These are phyloP conservation scores for Aspergillus saccharolyticus DNA, from an alignment of 495 filamentous ascomycete genomes.

Conservation along the genomic window DNA sequence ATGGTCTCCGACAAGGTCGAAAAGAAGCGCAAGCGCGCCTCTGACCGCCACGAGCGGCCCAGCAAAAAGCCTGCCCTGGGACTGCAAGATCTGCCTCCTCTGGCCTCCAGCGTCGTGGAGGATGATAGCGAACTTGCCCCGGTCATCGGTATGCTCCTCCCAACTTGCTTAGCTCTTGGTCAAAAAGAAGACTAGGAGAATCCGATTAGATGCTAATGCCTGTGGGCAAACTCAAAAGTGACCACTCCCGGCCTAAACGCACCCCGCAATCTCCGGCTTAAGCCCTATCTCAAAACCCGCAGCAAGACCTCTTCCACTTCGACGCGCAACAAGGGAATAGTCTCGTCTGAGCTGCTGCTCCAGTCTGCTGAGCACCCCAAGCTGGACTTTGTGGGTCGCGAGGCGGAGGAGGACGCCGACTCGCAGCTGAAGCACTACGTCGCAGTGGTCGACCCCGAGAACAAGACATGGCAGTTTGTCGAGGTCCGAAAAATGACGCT, in stretches of 20 bases:
- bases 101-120: conserved; percentile 54
- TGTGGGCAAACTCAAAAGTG: conserved; percentile 38
- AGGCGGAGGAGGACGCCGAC: conserved; percentile 62
- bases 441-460: conserved; percentile 74
- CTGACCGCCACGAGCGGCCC: conserved; percentile 48
- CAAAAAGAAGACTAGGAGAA: too few relatives aligned
- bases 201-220: conserved; percentile 2
- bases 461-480: conserved; percentile 65
- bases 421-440: conserved; percentile 77
- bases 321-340: conserved; percentile 39
- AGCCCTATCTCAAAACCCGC: conserved; percentile 57
- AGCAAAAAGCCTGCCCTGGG: conserved; percentile 62
- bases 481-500: conserved; percentile 73
- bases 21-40: conserved; percentile 70
- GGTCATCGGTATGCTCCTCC: conserved; percentile 52
- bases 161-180: too few relatives aligned
- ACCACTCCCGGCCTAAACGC: conserved; percentile 62
- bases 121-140: conserved; percentile 57
- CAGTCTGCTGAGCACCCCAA: conserved; percentile 69
- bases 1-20: conserved; percentile 52
- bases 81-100: conserved; percentile 34
- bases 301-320: conserved; percentile 32
- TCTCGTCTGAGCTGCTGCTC: conserved; percentile 63
- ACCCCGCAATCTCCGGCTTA: conserved; percentile 51
- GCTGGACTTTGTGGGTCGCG: conserved; percentile 76